These are phyloP conservation scores for Abortiporus biennis DNA, from an alignment of 1,284 basidiomycete genomes.

Conservation along the genomic window DNA sequence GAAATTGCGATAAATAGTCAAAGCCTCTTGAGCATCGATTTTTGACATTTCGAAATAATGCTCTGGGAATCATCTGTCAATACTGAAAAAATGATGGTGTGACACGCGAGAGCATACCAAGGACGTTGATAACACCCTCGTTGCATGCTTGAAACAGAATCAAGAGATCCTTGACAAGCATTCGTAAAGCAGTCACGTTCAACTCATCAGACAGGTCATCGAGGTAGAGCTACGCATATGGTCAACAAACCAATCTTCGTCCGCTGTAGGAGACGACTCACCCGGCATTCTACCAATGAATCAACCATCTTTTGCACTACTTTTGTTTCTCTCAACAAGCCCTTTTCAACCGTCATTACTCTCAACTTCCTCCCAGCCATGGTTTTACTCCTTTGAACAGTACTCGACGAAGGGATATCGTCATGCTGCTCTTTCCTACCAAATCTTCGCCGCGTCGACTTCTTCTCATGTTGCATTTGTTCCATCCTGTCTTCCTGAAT, in stretches of 20 bases:
- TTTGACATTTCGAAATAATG: conserved; percentile 99
- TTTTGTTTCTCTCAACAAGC: conserved; percentile 88
- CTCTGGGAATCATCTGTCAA: conserved; percentile 49
- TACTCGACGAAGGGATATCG: conserved; percentile 9
- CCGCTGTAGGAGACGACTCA: conserved; percentile 31
- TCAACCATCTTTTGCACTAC: conserved; percentile 89
- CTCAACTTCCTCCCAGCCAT: conserved; percentile 81
- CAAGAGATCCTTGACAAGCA: conserved; percentile 96
- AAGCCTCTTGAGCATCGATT: conserved; percentile 81
- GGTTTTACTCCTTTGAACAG: conserved; percentile 63
- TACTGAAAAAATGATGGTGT: no score
- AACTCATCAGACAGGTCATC: conserved; percentile 93
- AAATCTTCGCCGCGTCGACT: conserved; percentile 12
- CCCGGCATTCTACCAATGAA: conserved; percentile 81
- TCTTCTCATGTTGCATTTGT: conserved; percentile 19
- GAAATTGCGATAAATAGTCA: conserved; percentile 90
- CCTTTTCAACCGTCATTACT: conserved; percentile 93
- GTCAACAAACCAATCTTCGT: not conserved
- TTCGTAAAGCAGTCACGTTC: conserved; percentile 82
- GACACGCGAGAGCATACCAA: conserved; percentile 46
- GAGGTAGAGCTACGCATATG: conserved; percentile 76
- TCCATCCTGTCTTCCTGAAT: conserved; percentile 40
- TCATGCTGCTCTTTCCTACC: conserved; percentile 12
- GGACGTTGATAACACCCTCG: conserved; percentile 95
- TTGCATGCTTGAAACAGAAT: conserved; percentile 96